These are phyloP conservation scores for Euphorbia schlechtendalii DNA, from an alignment of 441 rosid species.

Conservation along the genomic window DNA sequence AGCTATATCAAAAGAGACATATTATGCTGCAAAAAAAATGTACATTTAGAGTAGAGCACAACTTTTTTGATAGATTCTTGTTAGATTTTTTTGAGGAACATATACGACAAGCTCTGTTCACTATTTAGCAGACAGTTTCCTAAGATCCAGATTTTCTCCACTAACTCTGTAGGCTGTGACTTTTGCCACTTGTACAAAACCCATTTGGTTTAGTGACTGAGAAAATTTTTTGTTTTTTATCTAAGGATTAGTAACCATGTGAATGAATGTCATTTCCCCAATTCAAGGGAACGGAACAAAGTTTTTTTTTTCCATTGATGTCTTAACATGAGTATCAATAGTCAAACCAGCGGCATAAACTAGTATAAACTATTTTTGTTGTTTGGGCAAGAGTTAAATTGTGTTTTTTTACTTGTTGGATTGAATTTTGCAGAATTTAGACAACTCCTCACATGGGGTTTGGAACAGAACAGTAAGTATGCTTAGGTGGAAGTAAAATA, in stretches of 20 bases:
- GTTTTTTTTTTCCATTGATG: not conserved
- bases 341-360: slow-evolving; percentile 26
- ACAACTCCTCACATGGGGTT: slow-evolving; percentile 60
- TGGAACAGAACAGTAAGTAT: not conserved
- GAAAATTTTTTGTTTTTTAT: not conserved
- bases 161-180: slow-evolving; percentile 12
- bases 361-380: slow-evolving; percentile 22
- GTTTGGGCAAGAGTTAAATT: slow-evolving; percentile 24
- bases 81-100: slow-evolving; percentile 15
- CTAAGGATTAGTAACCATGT: slow-evolving; percentile 28
- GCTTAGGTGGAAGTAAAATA: not conserved
- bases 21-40: slow-evolving; percentile 3
- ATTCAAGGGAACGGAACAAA: slow-evolving; percentile 12
- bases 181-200: slow-evolving; percentile 24
- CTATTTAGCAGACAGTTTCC: slow-evolving; percentile 30
- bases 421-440: slow-evolving; percentile 13
- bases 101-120: slow-evolving; percentile 32
- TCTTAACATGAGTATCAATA: slow-evolving; percentile 19
- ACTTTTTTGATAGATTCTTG: slow-evolving; percentile 15
- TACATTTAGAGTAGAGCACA: slow-evolving; percentile 26
- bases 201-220: slow-evolving; percentile 13
- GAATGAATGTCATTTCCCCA: slow-evolving; percentile 25
- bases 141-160: slow-evolving; percentile 22
- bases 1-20: slow-evolving; percentile 10
- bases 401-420: slow-evolving; percentile 19